Percentiles rank a stretch among this genome's conserved stretches.
phyloP scores from a whole-genome alignment of 2,329 filamentous ascomycete genomes.

The Talaromyces sp. region DNA sequence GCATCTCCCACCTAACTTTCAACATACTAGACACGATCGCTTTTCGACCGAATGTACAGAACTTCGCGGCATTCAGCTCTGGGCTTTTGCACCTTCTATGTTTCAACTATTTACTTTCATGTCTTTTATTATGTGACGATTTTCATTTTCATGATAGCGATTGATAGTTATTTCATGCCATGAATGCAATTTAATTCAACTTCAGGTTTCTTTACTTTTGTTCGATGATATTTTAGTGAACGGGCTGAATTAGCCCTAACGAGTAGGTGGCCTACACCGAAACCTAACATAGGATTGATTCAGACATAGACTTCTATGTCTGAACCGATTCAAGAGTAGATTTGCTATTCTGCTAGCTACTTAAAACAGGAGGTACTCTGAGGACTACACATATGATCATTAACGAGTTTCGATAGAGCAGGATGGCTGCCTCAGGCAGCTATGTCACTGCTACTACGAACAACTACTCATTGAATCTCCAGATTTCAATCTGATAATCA shows the following conservation, averaged over 20 bases:
- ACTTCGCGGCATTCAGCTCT: neutral
- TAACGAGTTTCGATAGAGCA: too few species aligned
- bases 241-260: neutral
- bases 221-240: neutral
- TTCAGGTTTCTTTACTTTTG: neutral
- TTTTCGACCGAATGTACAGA: neutral
- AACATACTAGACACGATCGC: neutral
- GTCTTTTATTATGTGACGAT: neutral
- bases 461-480: neutral
- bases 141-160: constrained; percentile 8
- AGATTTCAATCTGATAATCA: neutral
- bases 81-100: neutral
- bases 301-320: neutral
- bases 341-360: neutral
- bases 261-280: neutral
- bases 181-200: neutral
- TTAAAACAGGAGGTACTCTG: neutral
- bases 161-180: neutral
- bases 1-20: neutral
- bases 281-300: neutral
- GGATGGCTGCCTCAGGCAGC: neutral
- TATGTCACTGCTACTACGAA: neutral
- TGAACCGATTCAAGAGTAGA: neutral
- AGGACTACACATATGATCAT: neutral
- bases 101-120: neutral